phyloP scores from a whole-genome alignment of 306 rosid genomes.

The Senna tora region DNA sequence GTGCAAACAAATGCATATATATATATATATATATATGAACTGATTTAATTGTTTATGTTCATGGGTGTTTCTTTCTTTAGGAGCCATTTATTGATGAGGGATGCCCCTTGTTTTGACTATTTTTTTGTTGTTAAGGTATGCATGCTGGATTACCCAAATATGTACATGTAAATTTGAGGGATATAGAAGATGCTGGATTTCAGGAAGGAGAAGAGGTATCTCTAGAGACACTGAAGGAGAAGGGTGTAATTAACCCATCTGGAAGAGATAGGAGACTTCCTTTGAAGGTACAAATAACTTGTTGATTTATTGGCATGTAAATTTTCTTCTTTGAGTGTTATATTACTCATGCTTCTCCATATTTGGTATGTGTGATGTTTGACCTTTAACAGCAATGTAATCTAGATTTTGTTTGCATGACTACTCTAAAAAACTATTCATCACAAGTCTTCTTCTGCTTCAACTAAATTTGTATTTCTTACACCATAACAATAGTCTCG shows the following conservation, averaged over 20 bases:
- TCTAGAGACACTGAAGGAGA: conserved; percentile 70
- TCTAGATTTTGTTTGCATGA: no score
- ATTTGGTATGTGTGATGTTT: conserved; percentile 2
- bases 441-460: not conserved
- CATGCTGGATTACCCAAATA: conserved; percentile 83
- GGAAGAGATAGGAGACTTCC: conserved; percentile 93
- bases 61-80: conserved; percentile 9
- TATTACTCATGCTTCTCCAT: conserved; percentile 27
- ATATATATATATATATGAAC: not conserved
- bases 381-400: no score
- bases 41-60: not conserved
- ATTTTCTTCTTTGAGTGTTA: conserved; percentile 6
- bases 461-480: conserved; percentile 20
- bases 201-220: conserved; percentile 93
- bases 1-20: not conserved
- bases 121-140: conserved; percentile 63
- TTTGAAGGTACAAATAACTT: conserved; percentile 66
- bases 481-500: not conserved
- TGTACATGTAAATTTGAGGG: conserved; percentile 84
- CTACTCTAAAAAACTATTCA: not conserved
- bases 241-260: conserved; percentile 87
- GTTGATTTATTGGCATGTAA: conserved; percentile 21
- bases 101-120: not conserved
- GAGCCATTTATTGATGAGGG: conserved; percentile 22
- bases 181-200: conserved; percentile 83